Evolutionary conservation across 805 yeast genomes (phyloP), one percentile per base, ranked within the genome.

Genomic region (Cyberlindnera euphorbiiphila): DNA sequence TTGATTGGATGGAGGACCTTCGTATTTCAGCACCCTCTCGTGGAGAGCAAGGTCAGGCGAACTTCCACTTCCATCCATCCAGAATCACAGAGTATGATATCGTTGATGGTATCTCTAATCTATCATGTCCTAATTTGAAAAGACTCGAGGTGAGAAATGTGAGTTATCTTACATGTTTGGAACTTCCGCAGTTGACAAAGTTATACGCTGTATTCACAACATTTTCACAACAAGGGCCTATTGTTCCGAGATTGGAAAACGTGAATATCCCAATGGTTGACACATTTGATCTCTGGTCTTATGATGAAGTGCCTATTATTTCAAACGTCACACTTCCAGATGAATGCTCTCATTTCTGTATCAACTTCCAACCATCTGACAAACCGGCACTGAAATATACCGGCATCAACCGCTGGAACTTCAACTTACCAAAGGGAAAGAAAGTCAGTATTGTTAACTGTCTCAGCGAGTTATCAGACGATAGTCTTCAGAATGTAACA

Each of bases 331-430:
- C 18, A 11, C 16, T 36, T 5, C 39, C 39, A 11, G 18, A 36
- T 8, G 18, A 5, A 9, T 36, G 39, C 22, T 23, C 29, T 5
- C 39, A 36, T 17, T 36, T 36, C 30, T 29, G 39, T 19, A 29
- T 36, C 32, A 36, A 36, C 25, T 19, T 29, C 30, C 39, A 36
- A 22, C 33, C 33, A 30, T 13, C 33, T 14, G 25, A 30, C 12
- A 30, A 21, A 13, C 10, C 11, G 8, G 24, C 11, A 8, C 11
- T 11, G 11, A 21, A n/a, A 19, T 5, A 6, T 21, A 30, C n/a
- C 5, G 6, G 12, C 8, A 13, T 18, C 9, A 13, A n/a, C 5
- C 33, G 25, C 19, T 30, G 33, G 33, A 7, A 13, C 4, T 30
- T 30, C 10, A 19, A 31, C 16, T 12, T 36, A 6, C 39, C 39